Evolutionary conservation across 208 protist species (phyloP).

Genomic region (Trypanosoma avium): DNA sequence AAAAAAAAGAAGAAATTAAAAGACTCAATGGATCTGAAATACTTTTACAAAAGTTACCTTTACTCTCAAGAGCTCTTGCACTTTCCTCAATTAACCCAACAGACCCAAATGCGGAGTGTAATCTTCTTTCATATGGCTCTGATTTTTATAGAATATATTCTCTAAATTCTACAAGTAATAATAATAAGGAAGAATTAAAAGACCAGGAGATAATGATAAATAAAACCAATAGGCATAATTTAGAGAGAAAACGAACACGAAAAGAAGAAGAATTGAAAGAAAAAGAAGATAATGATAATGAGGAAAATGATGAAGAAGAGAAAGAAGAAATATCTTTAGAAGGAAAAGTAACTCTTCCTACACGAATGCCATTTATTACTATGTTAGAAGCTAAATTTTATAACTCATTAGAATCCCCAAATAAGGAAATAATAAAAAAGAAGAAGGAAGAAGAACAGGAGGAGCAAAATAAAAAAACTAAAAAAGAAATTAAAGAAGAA

Average conservation of each 20-base stretch:
- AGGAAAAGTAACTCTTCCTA: constrained; percentile 7
- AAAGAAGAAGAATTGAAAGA: background rate
- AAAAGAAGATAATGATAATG: background rate
- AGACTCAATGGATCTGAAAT: constrained; percentile 38
- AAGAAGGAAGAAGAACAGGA: constrained; percentile 16
- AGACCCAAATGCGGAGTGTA: constrained; percentile 48
- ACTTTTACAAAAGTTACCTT: constrained; percentile 53
- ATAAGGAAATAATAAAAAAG: background rate
- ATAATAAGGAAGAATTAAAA: too few species aligned
- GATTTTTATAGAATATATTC: constrained; percentile 51
- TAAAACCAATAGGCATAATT: too few species aligned
- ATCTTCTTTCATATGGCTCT: constrained; percentile 52
- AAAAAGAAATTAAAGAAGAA: background rate
- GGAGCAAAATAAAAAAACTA: constrained; percentile 1
- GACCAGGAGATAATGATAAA: too few species aligned
- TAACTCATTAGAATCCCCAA: background rate
- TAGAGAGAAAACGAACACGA: too few species aligned
- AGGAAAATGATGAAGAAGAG: background rate
- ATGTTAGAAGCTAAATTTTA: constrained; percentile 2
- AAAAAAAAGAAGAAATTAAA: background rate
- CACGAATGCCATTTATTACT: constrained; percentile 11
- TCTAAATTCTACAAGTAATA: too few species aligned
- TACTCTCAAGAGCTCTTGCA: constrained; percentile 46
- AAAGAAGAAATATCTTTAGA: background rate
- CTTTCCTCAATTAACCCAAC: constrained; percentile 27